phyloP scores from a whole-genome alignment of 345 rosid species.

The Citrus cavaleriei region DNA sequence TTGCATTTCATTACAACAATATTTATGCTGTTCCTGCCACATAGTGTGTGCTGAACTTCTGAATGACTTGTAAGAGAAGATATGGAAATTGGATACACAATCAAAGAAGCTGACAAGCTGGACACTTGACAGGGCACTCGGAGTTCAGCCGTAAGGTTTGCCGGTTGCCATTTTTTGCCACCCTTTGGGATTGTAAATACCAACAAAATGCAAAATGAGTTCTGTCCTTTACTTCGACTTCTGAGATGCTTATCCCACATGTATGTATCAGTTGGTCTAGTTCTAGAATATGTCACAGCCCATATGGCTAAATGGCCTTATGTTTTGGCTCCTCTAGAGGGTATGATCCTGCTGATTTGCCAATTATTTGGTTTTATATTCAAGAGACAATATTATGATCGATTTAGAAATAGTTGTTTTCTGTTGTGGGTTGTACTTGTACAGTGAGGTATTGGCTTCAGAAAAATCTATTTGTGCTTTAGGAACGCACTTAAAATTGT shows the following conservation, averaged over 20 bases:
- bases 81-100: not conserved
- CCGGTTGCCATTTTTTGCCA: constrained; percentile 14
- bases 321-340: not conserved
- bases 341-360: not conserved
- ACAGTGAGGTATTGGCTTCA: not conserved
- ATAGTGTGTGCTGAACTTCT: not conserved
- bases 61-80: not conserved
- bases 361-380: not conserved
- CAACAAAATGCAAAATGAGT: constrained; percentile 4
- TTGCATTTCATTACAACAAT: not conserved
- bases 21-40: not conserved
- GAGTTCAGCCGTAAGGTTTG: constrained; percentile 22
- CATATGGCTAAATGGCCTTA: not conserved
- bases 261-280: not conserved
- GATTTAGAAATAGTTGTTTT: not conserved
- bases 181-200: constrained; percentile 14
- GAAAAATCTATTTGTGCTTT: not conserved
- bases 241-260: not conserved
- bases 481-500: not conserved
- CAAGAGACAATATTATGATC: no score
- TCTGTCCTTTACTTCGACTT: not conserved
- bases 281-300: not conserved
- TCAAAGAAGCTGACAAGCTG: not conserved
- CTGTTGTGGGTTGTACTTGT: not conserved
- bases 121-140: constrained; percentile 4